Evolutionary conservation across 2,329 filamentous ascomycete genomes (phyloP), one percentile per base, ranked within the genome.

Genomic region (Colletotrichum coccodes): DNA sequence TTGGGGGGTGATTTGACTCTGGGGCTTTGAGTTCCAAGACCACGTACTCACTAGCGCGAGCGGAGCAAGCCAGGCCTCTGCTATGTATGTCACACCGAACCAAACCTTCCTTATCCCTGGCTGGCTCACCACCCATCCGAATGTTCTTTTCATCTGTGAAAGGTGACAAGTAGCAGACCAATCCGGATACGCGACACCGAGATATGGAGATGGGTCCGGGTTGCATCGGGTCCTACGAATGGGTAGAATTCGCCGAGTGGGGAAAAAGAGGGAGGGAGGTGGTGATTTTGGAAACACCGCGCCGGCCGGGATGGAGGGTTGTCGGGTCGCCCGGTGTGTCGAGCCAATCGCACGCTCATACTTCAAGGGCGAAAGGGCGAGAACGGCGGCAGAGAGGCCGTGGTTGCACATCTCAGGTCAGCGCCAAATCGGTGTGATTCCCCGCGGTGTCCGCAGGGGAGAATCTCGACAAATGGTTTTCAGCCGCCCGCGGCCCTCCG

Each of bases 361-460:
- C 38, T 60, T 40, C 18, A 38, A 36, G 38, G 12, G n/a, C 32
- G 12, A 42, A 26, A 42, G 49, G 8, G n/a, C 32, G 28, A 60
- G 38, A 49, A 28, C 21, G 42, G 38, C 30, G 30, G 32, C 30
- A 18, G 47, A 32, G 28, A 26, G 26, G 28, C 14, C 38, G 54
- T n/a, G 30, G 49, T 42, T 30, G 16, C 28, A 60, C 47, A 40
- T 42, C 34, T 50, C 9, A 34, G 42, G 54, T 30, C 50, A 47
- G 47, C 12, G 44, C 54, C 69, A 70, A 70, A 70, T 70, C 60
- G 69, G 65, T 59, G 56, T 38, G 59, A 70, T 71, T 66, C 66
- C 69, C 60, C 59, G 34, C 38, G 28, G 21, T 16, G 18, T 60
- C 57, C 54, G 40, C 53, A 36, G 47, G 38, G n/a, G 14, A 16